A percentile compares a stretch with the other conserved stretches of the same genome.
Evolutionary conservation across 805 yeast genomes (phyloP).

Genomic region (Suhomyces pyralidae): DNA sequence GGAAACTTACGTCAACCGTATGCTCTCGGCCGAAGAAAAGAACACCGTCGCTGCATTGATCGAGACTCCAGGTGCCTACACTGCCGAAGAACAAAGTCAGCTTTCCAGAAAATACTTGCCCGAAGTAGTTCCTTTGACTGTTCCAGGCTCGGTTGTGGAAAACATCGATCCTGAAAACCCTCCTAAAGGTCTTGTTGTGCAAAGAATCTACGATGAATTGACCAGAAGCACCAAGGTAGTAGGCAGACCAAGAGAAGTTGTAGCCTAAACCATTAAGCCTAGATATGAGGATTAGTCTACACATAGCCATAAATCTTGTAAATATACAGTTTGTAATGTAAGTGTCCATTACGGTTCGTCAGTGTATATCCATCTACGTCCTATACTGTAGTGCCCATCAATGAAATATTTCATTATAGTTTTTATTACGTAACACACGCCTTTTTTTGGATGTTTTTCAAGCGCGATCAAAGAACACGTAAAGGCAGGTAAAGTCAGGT

Average conservation of each 20-base stretch:
- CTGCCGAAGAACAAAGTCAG: conserved; percentile 29
- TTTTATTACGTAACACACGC: neutral
- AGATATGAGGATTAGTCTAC: neutral
- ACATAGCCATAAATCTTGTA: neutral
- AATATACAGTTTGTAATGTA: neutral
- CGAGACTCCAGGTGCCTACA: conserved; percentile 38
- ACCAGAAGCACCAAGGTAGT: conserved; percentile 51
- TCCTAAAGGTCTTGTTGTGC: conserved; percentile 47
- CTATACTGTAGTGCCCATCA: no score
- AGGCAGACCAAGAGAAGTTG: conserved; percentile 54
- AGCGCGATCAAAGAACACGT: conserved; percentile 38
- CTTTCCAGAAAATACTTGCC: conserved; percentile 53
- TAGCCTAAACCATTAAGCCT: conserved; percentile 13
- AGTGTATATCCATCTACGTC: no score
- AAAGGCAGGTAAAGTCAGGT: conserved; percentile 40
- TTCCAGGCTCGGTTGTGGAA: conserved; percentile 38
- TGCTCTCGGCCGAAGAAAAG: conserved; percentile 36
- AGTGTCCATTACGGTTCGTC: no score
- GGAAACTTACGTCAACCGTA: conserved; percentile 19
- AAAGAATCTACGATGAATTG: conserved; percentile 60
- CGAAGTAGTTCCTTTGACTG: conserved; percentile 51
- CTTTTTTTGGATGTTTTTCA: neutral
- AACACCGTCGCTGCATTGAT: conserved; percentile 44
- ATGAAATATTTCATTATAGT: neutral
- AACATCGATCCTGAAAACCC: conserved; percentile 37